Conservation (phyloP, 306 rosid species). For the Purshia tridentata region DNA sequence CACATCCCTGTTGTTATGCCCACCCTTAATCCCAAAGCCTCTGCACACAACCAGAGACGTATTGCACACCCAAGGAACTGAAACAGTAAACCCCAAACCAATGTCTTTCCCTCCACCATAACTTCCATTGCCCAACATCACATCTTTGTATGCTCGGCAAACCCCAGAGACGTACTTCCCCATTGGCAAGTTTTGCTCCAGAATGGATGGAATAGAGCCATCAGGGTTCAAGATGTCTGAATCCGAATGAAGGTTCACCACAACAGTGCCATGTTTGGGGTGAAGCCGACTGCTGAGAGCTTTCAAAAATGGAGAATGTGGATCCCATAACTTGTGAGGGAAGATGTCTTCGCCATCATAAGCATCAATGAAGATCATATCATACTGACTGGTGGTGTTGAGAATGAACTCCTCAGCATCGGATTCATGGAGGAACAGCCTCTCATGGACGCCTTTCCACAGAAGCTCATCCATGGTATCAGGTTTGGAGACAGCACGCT, state of each 20-base stretch:
- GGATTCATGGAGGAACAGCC: constrained; percentile 68
- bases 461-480: constrained; percentile 47
- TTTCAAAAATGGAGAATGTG: constrained; percentile 59
- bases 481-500: constrained; percentile 46
- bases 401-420: constrained; percentile 77
- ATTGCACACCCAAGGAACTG: constrained; percentile 90
- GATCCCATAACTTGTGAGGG: constrained; percentile 76
- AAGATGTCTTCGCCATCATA: constrained; percentile 88
- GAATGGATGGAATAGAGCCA: constrained; percentile 51
- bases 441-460: constrained; percentile 89
- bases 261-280: constrained; percentile 84
- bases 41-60: constrained; percentile 79
- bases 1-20: constrained; percentile 34
- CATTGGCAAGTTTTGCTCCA: constrained; percentile 57
- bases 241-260: constrained; percentile 95
- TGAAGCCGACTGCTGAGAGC: constrained; percentile 65
- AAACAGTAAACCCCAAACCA: constrained; percentile 76
- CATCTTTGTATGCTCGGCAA: constrained; percentile 68
- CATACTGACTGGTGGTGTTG: constrained; percentile 47
- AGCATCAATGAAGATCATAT: constrained; percentile 84
- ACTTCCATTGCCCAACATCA: constrained; percentile 45
- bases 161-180: constrained; percentile 64
- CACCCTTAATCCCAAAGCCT: constrained; percentile 43
- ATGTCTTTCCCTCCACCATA: constrained; percentile 28
- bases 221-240: constrained; percentile 45